A percentile compares a stretch with the other conserved stretches of the same genome.
Conservation (phyloP, 2,329 filamentous ascomycete species). For the Chaetoscypha palmicola region DNA sequence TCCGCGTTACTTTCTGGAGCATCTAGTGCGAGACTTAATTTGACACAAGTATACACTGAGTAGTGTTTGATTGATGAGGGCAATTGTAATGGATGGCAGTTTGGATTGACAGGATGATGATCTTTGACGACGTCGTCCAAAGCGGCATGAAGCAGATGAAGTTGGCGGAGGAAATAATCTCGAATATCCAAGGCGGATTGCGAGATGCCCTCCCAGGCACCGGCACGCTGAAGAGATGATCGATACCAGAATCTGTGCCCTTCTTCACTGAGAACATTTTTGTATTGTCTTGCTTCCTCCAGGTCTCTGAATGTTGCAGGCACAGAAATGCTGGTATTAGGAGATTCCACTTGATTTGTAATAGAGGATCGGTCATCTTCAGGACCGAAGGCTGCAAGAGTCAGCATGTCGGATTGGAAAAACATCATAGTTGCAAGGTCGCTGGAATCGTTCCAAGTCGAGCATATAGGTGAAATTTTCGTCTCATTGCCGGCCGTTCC, state of each 20-base stretch:
- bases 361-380: conserved; percentile 57
- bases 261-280: conserved; percentile 31
- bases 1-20: conserved; percentile 14
- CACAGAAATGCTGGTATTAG: conserved; percentile 41
- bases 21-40: conserved; percentile 11
- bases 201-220: conserved; percentile 30
- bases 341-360: conserved; percentile 55
- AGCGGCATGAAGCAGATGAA: conserved; percentile 9
- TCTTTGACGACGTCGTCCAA: conserved; percentile 38
- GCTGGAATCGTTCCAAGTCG: conserved; percentile 34
- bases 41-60: conserved; percentile 8
- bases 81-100: conserved; percentile 23
- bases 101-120: conserved; percentile 43
- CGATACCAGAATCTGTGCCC: conserved; percentile 32
- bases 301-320: conserved; percentile 35
- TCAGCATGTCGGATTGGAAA: conserved; percentile 48
- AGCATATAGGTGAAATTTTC: conserved; percentile 13
- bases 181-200: conserved; percentile 4
- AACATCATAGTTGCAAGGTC: conserved; percentile 55
- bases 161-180: conserved; percentile 13
- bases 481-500: not conserved
- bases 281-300: conserved; percentile 23
- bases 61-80: conserved; percentile 11
- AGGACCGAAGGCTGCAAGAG: conserved; percentile 15
- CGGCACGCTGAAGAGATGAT: conserved; percentile 10